phyloP scores from a whole-genome alignment of 371 early-diverging fungal species.

The Mortierella sp. region DNA sequence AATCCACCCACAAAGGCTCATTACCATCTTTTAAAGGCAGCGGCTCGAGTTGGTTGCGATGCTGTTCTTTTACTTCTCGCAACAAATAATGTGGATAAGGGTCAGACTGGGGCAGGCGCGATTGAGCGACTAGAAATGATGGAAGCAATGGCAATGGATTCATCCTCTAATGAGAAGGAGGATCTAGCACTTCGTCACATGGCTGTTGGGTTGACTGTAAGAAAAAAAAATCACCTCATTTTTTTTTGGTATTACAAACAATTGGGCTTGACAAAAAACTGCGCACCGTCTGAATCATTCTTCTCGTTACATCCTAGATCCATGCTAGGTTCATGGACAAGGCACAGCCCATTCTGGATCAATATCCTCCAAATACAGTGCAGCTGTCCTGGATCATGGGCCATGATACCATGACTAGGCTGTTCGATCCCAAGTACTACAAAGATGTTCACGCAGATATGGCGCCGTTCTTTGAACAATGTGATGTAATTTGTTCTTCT shows the following conservation, averaged over 20 bases:
- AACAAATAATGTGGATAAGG: conserved; percentile 71
- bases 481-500: conserved; percentile 64
- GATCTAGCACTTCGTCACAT: conserved; percentile 41
- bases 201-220: conserved; percentile 65
- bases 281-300: background rate
- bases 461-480: conserved; percentile 63
- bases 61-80: conserved; percentile 66
- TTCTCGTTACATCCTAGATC: conserved; percentile 18
- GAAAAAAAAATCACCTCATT: background rate
- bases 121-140: conserved; percentile 68
- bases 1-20: conserved; percentile 78
- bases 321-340: conserved; percentile 74
- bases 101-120: conserved; percentile 62
- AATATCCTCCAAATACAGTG: conserved; percentile 31
- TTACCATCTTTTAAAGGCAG: conserved; percentile 58
- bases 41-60: conserved; percentile 58
- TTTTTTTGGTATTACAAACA: too few species aligned
- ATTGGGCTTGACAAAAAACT: conserved; percentile 3
- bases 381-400: conserved; percentile 73
- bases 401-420: conserved; percentile 69
- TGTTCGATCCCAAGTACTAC: conserved; percentile 76
- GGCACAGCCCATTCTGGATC: conserved; percentile 53
- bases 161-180: conserved; percentile 31
- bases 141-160: conserved; percentile 59
- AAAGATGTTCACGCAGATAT: conserved; percentile 52